phyloP scores from a whole-genome alignment of 2,329 filamentous ascomycete species.

The Nigrospora sphaerica region DNA sequence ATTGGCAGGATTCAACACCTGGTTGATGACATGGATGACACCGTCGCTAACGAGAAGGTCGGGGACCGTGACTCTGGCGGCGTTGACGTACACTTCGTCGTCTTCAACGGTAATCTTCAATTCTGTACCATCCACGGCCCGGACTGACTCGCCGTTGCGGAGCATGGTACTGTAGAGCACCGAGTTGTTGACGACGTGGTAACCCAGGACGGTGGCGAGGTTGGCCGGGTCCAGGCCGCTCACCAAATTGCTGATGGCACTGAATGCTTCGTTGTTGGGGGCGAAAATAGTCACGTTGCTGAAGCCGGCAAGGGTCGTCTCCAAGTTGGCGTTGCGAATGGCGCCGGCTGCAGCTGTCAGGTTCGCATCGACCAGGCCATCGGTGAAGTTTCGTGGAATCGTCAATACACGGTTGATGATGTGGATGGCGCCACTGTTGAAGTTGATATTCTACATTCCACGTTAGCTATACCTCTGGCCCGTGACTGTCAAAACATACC shows the following conservation, averaged over 20 bases:
- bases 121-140: constrained; percentile 37
- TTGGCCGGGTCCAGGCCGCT: constrained; percentile 36
- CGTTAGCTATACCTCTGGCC: background rate
- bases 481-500: constrained; percentile 25
- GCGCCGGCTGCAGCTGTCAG: constrained; percentile 39
- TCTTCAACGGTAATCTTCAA: constrained; percentile 33
- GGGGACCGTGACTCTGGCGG: constrained; percentile 38
- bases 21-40: constrained; percentile 51
- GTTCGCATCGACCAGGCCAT: constrained; percentile 31
- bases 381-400: constrained; percentile 34
- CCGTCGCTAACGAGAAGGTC: constrained; percentile 48
- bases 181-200: constrained; percentile 54
- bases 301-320: constrained; percentile 29
- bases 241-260: constrained; percentile 45
- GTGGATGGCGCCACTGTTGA: constrained; percentile 48
- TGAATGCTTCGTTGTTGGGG: constrained; percentile 54
- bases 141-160: constrained; percentile 14
- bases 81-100: constrained; percentile 37
- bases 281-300: constrained; percentile 57
- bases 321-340: constrained; percentile 34
- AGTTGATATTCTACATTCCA: constrained; percentile 37
- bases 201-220: constrained; percentile 47
- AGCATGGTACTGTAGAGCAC: constrained; percentile 43
- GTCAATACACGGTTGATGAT: constrained; percentile 40
- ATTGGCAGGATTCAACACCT: constrained; percentile 51